Conservation (phyloP, 495 filamentous ascomycete species). For the Podospora pseudoanserina region DNA sequence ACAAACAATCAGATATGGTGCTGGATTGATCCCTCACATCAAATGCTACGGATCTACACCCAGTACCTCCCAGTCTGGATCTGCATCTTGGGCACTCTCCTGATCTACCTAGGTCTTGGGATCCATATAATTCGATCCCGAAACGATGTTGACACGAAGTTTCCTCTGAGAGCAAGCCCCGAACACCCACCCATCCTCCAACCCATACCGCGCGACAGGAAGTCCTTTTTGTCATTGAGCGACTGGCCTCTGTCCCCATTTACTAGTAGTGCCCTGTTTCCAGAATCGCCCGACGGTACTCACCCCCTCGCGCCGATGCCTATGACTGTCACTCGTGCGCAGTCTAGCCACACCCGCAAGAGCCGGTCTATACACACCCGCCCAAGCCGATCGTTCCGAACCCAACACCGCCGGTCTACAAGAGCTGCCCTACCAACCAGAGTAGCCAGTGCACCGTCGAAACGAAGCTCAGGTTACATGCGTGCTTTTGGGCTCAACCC, state of each 20-base stretch:
- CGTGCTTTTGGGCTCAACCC: background rate
- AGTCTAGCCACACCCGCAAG: background rate
- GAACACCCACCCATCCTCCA: slow-evolving; percentile 29
- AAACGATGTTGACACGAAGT: slow-evolving; percentile 30
- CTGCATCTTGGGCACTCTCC: slow-evolving; percentile 58
- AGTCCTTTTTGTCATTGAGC: background rate
- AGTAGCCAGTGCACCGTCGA: background rate
- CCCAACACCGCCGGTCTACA: background rate
- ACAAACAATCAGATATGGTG: slow-evolving; percentile 60
- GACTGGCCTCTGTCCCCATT: slow-evolving; percentile 15
- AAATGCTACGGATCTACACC: slow-evolving; percentile 62
- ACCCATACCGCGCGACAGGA: background rate
- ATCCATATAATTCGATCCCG: slow-evolving; percentile 56
- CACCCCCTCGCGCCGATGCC: background rate
- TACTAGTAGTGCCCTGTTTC: background rate
- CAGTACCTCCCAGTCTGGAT: slow-evolving; percentile 79
- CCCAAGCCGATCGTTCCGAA: background rate
- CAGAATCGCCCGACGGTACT: background rate
- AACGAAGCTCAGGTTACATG: background rate
- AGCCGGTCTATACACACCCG: background rate
- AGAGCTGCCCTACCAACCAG: background rate
- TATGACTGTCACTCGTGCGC: background rate
- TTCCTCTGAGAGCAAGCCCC: background rate
- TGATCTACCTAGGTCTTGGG: slow-evolving; percentile 66
- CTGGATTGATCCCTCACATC: slow-evolving; percentile 65